These are phyloP conservation scores for Gloeostereum incarnatum DNA, from an alignment of 768 basidiomycete species.

Conservation along the genomic window DNA sequence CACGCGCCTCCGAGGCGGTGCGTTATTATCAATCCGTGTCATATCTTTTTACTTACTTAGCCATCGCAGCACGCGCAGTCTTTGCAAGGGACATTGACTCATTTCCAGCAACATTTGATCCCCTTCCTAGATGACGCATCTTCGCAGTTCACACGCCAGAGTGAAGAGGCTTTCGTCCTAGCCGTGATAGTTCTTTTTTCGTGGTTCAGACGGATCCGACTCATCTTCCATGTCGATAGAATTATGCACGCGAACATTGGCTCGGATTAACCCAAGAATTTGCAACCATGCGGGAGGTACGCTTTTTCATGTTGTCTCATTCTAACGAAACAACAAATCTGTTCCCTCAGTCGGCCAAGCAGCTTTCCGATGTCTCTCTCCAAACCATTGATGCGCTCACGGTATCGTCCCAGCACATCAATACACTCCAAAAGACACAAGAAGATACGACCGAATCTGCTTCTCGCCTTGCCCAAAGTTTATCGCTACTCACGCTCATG, in stretches of 20 bases:
- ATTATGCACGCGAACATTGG: not conserved
- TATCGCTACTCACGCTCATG: not conserved
- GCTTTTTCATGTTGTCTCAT: too few relatives aligned
- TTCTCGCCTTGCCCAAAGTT: not conserved
- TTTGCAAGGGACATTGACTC: slow-evolving; percentile 1
- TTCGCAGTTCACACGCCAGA: not conserved
- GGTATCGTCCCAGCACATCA: not conserved
- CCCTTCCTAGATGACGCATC: not conserved
- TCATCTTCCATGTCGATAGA: not conserved
- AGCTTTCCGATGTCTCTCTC: not conserved
- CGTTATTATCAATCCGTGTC: not conserved
- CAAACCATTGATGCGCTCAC: not conserved
- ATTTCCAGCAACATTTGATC: not conserved
- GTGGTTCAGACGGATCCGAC: not conserved
- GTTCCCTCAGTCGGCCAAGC: not conserved
- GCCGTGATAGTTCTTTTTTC: not conserved
- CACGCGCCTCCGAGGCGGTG: slow-evolving; percentile 1
- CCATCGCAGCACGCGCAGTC: not conserved
- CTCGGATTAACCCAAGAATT: too few relatives aligned
- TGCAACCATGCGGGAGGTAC: too few relatives aligned
- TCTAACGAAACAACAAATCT: not conserved
- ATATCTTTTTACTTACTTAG: not conserved
- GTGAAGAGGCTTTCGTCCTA: not conserved
- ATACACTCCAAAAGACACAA: not conserved
- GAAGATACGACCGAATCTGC: not conserved